Conservation (phyloP, 805 yeast genomes). For the Candida odintsovae region DNA sequence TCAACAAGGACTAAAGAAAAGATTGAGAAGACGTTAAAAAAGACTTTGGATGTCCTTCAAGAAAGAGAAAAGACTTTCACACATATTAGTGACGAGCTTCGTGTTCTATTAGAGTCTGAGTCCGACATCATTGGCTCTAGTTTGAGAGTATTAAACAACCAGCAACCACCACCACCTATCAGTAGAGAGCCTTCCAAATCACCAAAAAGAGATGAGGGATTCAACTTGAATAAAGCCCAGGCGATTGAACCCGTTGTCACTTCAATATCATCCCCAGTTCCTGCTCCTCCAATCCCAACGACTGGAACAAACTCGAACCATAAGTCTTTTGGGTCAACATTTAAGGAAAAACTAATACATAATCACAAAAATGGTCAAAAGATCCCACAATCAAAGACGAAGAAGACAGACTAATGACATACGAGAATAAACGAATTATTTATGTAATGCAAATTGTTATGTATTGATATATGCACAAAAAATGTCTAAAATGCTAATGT, state of each 20-base stretch:
- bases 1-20: slow-evolving; percentile 5
- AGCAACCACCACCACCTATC: not conserved
- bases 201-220: not conserved
- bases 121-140: slow-evolving; percentile 9
- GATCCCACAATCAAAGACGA: not conserved
- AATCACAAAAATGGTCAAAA: not conserved
- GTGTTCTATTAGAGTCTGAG: slow-evolving; percentile 14
- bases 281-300: not conserved
- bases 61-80: slow-evolving; percentile 8
- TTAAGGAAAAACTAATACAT: not conserved
- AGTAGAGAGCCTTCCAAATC: not conserved
- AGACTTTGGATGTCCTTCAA: slow-evolving; percentile 5
- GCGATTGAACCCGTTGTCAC: not conserved
- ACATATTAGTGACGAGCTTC: slow-evolving; percentile 9
- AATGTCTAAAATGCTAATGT: not conserved
- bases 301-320: not conserved
- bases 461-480: not conserved
- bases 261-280: not conserved
- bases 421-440: not conserved
- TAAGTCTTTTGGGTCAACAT: not conserved
- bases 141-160: slow-evolving; percentile 8
- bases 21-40: slow-evolving; percentile 3
- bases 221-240: not conserved
- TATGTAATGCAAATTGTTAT: not conserved
- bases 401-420: slow-evolving; percentile 4